A percentile compares a stretch with the other conserved stretches of the same genome.
phyloP scores from a whole-genome alignment of 78 protist genomes.

The Dictyostelium firmibasis region DNA sequence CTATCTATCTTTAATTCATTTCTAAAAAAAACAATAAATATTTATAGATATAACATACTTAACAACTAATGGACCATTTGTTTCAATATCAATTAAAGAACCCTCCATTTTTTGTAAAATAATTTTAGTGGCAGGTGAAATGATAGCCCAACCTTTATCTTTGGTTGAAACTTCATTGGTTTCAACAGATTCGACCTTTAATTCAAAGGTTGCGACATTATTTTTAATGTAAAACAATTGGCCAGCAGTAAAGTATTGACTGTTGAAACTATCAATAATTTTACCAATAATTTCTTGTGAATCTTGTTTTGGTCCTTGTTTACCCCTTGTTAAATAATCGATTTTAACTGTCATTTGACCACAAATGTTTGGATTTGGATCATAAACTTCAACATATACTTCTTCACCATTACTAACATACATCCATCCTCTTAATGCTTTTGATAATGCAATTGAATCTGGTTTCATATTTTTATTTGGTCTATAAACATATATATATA shows the following conservation, averaged over 20 bases:
- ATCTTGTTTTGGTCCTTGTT: neutral
- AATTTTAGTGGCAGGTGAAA: slow-evolving; percentile 36
- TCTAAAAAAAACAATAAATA: no score
- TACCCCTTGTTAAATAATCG: slow-evolving; percentile 19
- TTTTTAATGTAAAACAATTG: neutral
- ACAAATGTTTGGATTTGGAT: slow-evolving; percentile 22
- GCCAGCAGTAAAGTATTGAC: slow-evolving; percentile 20
- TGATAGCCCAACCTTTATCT: slow-evolving; percentile 27
- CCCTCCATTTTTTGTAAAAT: slow-evolving; percentile 9
- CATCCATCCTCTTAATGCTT: slow-evolving; percentile 46
- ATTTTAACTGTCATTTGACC: slow-evolving; percentile 28
- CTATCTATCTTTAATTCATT: neutral
- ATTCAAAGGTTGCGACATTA: neutral
- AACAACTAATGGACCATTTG: slow-evolving; percentile 32
- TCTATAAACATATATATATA: no score
- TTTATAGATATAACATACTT: neutral
- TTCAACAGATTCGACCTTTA: neutral
- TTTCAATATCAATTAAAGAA: slow-evolving; percentile 33
- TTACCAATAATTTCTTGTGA: neutral
- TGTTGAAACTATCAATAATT: neutral
- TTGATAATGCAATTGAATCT: slow-evolving; percentile 50
- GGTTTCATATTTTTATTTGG: neutral
- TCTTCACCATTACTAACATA: slow-evolving; percentile 1
- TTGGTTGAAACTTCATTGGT: neutral
- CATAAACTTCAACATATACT: neutral